A percentile compares a stretch with the other conserved stretches of the same genome.
Evolutionary conservation across 148 eudicot genomes (phyloP).

Genomic region (Simmondsia chinensis): DNA sequence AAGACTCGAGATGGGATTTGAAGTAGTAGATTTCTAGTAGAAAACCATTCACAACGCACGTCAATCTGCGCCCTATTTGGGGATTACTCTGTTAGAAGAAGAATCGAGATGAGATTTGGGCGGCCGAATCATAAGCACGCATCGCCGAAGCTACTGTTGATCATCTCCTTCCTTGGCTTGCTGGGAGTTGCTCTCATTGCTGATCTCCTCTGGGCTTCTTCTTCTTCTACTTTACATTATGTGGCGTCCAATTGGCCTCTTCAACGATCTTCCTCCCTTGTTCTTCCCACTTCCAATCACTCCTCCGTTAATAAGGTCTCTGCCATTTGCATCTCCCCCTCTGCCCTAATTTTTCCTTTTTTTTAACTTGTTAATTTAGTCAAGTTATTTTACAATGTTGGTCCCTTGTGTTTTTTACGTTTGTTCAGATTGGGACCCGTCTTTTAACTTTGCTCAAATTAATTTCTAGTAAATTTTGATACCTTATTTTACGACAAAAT

Average conservation of each 20-base stretch:
- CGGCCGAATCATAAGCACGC: conserved; percentile 12
- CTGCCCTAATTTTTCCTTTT: conserved; percentile 1
- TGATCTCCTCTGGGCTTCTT: conserved; percentile 79
- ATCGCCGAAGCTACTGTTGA: conserved; percentile 13
- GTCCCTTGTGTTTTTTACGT: too few relatives aligned
- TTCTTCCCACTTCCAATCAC: conserved; percentile 12
- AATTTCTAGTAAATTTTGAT: too few relatives aligned
- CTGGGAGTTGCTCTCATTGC: conserved; percentile 48
- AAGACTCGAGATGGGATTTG: too few relatives aligned
- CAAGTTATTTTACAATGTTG: background rate
- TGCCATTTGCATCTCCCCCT: background rate
- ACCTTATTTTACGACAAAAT: too few relatives aligned
- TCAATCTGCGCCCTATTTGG: too few relatives aligned
- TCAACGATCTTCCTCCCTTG: conserved; percentile 8
- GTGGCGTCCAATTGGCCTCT: conserved; percentile 26
- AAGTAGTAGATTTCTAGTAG: too few relatives aligned
- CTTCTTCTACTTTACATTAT: conserved; percentile 35
- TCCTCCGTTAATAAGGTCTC: conserved; percentile 7
- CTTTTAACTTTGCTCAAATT: too few relatives aligned
- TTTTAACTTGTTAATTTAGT: background rate
- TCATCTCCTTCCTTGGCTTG: conserved; percentile 23
- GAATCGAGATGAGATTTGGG: conserved; percentile 19
- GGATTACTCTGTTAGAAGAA: too few relatives aligned
- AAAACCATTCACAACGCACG: too few relatives aligned
- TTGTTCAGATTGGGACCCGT: too few relatives aligned